phyloP scores from a whole-genome alignment of 352 stramenopile genomes.

The Phytopythium oedochilum region DNA sequence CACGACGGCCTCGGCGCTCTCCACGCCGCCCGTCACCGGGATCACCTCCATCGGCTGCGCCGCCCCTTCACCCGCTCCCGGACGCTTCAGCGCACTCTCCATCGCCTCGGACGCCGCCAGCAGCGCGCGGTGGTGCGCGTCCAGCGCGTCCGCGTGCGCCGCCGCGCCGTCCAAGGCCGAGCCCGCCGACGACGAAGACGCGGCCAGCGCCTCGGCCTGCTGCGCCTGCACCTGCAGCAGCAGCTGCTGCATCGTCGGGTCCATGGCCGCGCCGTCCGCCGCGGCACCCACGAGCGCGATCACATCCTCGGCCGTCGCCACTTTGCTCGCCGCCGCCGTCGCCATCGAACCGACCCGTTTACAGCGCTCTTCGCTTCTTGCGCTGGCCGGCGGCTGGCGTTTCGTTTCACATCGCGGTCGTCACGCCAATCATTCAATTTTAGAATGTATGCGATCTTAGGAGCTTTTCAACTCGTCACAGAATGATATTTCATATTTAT shows the following conservation, averaged over 20 bases:
- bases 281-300: slow-evolving; percentile 48
- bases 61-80: slow-evolving; percentile 7
- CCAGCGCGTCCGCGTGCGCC: slow-evolving; percentile 4
- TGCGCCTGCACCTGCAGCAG: slow-evolving; percentile 51
- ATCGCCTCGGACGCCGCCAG: slow-evolving; percentile 1
- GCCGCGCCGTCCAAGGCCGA: slow-evolving; percentile 13
- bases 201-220: slow-evolving; percentile 16
- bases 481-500: too few relatives aligned
- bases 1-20: slow-evolving; percentile 4
- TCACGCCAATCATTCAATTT: too few relatives aligned
- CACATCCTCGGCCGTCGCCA: slow-evolving; percentile 41
- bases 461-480: too few relatives aligned
- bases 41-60: slow-evolving; percentile 19
- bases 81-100: slow-evolving; percentile 13
- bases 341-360: slow-evolving; percentile 2
- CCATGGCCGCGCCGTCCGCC: slow-evolving; percentile 23
- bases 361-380: too few relatives aligned
- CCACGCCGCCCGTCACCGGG: slow-evolving; percentile 17
- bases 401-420: too few relatives aligned
- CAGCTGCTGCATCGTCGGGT: slow-evolving; percentile 51
- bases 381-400: too few relatives aligned
- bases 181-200: neutral
- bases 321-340: slow-evolving; percentile 37
- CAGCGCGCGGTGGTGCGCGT: slow-evolving; percentile 24
- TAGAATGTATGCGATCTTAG: too few relatives aligned